phyloP scores from a whole-genome alignment of 1,284 basidiomycete species.

The Cutaneotrichosporon cutaneum region DNA sequence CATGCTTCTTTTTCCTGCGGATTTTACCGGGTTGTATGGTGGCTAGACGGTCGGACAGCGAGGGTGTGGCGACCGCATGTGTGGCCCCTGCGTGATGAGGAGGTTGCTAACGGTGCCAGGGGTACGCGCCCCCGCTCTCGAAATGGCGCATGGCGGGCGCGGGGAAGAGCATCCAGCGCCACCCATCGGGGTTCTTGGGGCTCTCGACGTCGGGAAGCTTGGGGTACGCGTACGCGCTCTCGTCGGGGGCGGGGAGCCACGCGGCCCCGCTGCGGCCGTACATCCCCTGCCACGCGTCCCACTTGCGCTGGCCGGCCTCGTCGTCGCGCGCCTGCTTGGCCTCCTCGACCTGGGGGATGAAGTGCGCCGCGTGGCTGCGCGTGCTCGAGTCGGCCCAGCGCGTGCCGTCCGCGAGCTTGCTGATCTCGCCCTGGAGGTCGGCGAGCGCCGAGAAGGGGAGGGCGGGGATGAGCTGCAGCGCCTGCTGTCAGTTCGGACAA shows the following conservation, averaged over 20 bases:
- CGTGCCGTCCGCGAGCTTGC: not conserved
- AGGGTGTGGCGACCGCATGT: no score
- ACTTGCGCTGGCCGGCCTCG: not conserved
- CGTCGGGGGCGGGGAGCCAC: constrained; percentile 5
- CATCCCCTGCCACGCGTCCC: not conserved
- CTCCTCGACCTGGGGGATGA: not conserved
- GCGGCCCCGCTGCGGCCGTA: constrained; percentile 1
- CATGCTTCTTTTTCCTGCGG: no score
- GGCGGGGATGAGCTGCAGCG: constrained; percentile 1
- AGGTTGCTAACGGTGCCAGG: constrained; percentile 3
- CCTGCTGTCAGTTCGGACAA: constrained; percentile 6
- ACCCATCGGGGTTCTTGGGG: not conserved
- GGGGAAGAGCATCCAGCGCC: constrained; percentile 4
- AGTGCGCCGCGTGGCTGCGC: not conserved
- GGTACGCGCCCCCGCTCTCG: not conserved
- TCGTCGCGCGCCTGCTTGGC: not conserved
- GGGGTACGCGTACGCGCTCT: constrained; percentile 2
- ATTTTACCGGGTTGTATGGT: no score
- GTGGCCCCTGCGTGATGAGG: no score
- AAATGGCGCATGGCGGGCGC: not conserved
- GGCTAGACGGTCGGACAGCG: no score
- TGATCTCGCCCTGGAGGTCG: not conserved
- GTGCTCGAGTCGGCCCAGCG: not conserved
- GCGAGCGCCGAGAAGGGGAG: constrained; percentile 4
- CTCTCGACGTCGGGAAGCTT: constrained; percentile 1